A percentile compares a stretch with the other conserved stretches of the same genome.
phyloP scores from a whole-genome alignment of 2,329 filamentous ascomycete species.

The Furcasterigmium furcatum region DNA sequence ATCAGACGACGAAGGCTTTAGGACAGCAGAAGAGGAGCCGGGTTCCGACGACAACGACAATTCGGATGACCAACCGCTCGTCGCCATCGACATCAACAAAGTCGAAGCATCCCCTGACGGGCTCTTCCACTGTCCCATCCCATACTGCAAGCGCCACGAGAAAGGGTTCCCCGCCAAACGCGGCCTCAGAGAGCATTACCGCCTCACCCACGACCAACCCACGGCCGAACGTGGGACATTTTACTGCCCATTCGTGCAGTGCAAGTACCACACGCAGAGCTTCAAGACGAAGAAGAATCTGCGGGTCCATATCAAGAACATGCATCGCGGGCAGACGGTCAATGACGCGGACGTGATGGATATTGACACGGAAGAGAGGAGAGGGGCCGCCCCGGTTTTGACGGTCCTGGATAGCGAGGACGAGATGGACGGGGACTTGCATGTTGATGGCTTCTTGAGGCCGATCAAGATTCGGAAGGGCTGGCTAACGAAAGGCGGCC shows the following conservation, averaged over 20 bases:
- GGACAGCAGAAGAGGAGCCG: conserved; percentile 16
- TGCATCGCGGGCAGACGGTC: conserved; percentile 33
- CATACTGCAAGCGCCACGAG: conserved; percentile 29
- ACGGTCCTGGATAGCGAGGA: conserved; percentile 37
- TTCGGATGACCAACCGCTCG: too few relatives aligned
- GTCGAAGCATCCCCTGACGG: conserved; percentile 23
- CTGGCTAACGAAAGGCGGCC: conserved; percentile 34
- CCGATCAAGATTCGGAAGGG: conserved; percentile 46
- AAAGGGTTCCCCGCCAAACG: conserved; percentile 25
- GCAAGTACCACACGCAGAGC: conserved; percentile 2
- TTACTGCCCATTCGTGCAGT: conserved; percentile 1
- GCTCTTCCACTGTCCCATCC: conserved; percentile 31
- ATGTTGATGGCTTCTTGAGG: conserved; percentile 65
- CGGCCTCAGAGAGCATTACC: conserved; percentile 2
- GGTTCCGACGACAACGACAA: background rate
- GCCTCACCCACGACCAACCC: conserved; percentile 2
- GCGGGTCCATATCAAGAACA: conserved; percentile 30
- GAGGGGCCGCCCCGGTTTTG: background rate
- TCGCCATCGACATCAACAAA: background rate
- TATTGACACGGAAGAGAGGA: background rate
- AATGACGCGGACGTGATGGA: conserved; percentile 24
- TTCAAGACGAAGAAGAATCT: conserved; percentile 22
- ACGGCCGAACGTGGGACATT: background rate
- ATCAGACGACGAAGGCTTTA: conserved; percentile 14
- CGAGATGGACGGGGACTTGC: conserved; percentile 60